Base-by-base conservation (phyloP, 2,329 filamentous ascomycete genomes). In the Phialemonium atrogriseum region DNA sequence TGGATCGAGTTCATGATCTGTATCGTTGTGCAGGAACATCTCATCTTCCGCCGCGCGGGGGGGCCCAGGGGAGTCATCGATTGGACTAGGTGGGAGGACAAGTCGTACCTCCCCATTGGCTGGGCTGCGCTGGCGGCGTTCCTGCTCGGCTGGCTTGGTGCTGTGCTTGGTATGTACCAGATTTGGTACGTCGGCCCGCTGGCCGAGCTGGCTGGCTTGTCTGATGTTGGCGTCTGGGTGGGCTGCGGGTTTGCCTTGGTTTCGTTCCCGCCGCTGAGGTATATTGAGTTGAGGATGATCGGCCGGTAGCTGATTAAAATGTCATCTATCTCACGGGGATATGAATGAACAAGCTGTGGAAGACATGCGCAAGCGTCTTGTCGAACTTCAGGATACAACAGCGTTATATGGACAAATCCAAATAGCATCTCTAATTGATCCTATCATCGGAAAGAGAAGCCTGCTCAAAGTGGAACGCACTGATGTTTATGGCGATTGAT, bases 81-180 rank as follows among this genome's bases (percentile, higher is more conserved):
- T 39, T 81, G 77, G 76, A 56, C 57, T 11, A 57, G 60, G 4
- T 83, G 78, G 77, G 64, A 79, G 39, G 66, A 73, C 35, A 61
- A 61, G 28, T 56, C 58, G 4, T 72, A 72, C 45, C 56, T 83
- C 5, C 78, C 79, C 0, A 34, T 80, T 10, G 79, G 79, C 0
- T 55, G 76, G 37, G 76, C 79, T 0, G 77, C 76, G 0, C 54
- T 79, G 7, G 44, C 62, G 3, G 68, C 77, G 0, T 83, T 83
- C 42, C 50, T 77, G 23, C 46, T 82, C 10, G 77, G 78, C 4
- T 82, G 77, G 77, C 65, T 64, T 4, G 77, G 77, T 7, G 69
- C 75, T 0, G 68, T 84, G 17, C 49, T 82, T 27, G 77, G 68
- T 37, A 83, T 83, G 78, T 72, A 73, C 14, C 77, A 84, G 56